Evolutionary conservation across 73 alveolate species (phyloP).

Genomic region (Symbiodinium natans): DNA sequence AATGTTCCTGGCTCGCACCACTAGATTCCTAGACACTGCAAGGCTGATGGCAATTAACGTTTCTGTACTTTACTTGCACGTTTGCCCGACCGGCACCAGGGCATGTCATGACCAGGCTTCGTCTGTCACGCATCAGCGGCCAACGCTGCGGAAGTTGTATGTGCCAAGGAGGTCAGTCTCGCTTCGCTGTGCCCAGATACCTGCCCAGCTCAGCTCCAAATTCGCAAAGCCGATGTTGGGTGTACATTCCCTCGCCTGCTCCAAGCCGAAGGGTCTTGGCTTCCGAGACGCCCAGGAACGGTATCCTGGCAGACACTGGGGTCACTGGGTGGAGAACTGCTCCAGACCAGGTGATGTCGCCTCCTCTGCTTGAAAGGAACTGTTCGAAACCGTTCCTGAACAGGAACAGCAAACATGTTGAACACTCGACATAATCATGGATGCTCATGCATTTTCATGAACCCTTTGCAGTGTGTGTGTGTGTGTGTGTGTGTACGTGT

Average conservation of each 20-base stretch:
- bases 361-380: slow-evolving; percentile 75
- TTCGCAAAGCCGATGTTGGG: background rate
- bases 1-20: no score
- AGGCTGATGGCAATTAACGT: no score
- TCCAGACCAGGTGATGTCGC: background rate
- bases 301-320: slow-evolving; percentile 22
- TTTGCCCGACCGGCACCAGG: no score
- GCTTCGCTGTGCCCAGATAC: slow-evolving; percentile 72
- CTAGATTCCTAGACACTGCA: no score
- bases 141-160: slow-evolving; percentile 34
- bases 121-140: slow-evolving; percentile 19
- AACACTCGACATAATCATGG: background rate
- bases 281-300: slow-evolving; percentile 61
- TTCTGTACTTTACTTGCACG: no score
- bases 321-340: background rate
- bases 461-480: no score
- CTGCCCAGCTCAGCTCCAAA: background rate
- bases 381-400: slow-evolving; percentile 54
- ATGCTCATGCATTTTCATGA: no score
- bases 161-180: slow-evolving; percentile 79
- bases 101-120: no score
- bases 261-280: slow-evolving; percentile 86
- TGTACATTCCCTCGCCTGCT: slow-evolving; percentile 14
- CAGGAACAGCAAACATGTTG: background rate
- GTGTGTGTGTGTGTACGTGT: no score